Conservation (phyloP, 345 rosid species). For the Linum tenue region DNA sequence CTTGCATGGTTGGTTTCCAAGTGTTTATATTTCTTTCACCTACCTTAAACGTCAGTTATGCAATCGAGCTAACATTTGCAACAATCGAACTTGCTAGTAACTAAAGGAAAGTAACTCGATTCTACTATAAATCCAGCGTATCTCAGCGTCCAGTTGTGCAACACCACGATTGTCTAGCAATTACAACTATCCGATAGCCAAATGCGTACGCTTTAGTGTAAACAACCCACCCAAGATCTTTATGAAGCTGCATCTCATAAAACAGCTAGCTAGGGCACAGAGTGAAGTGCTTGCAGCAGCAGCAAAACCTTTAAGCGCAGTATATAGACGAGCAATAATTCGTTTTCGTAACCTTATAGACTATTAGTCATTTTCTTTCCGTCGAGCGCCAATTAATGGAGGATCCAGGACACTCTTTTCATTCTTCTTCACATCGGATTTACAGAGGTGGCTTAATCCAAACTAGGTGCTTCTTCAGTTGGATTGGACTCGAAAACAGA, state of each 20-base stretch:
- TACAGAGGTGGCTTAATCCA: constrained; percentile 35
- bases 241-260: background rate
- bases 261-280: background rate
- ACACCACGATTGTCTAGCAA: background rate
- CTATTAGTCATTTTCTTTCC: background rate
- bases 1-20: too few relatives aligned
- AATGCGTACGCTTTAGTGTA: too few relatives aligned
- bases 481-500: constrained; percentile 92
- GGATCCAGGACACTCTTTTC: too few relatives aligned
- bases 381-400: background rate
- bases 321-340: background rate
- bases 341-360: too few relatives aligned
- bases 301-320: background rate
- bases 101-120: background rate
- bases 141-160: background rate
- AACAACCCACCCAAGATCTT: background rate
- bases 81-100: background rate
- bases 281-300: background rate
- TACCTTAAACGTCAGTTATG: background rate
- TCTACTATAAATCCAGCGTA: background rate
- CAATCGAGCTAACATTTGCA: background rate
- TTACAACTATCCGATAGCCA: background rate
- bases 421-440: too few relatives aligned
- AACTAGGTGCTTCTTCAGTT: constrained; percentile 90
- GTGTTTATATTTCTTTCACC: too few relatives aligned